Base-by-base conservation (phyloP, 2,329 filamentous ascomycete genomes). In the Fusarium sp. region DNA sequence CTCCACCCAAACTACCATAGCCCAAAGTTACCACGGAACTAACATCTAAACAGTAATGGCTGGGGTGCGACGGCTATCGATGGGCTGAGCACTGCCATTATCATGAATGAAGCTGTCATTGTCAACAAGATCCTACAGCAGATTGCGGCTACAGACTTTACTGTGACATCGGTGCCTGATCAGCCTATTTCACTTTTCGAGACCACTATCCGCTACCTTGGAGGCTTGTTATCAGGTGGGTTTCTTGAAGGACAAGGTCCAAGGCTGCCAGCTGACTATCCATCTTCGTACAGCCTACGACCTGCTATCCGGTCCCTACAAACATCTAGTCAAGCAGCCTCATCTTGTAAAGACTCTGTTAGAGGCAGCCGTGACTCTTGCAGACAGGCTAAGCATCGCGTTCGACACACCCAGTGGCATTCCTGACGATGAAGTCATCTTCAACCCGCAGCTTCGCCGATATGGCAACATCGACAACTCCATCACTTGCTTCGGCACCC, bases 41-140 rank as follows among this genome's bases (percentile, higher is more conserved):
- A 13, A 65, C 44, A 53, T 23, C 36, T 34, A 48, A 2, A 6
- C n/a, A 73, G 70, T 4, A 73, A 73, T 43, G 70, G 70, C 4
- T 73, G 70, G 70, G 70, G 70, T 2, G 70, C 70, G 4, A 73
- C 70, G 1, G 70, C 70, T 1, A 67, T 73, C 1, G 70, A 73
- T 51, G 70, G 61, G 1, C 10, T 73, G 16, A 73, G 70, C 36
- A 73, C 70, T 0, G 70, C 70, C 4, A 73, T 73, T 5, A 43
- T 73, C 2, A 73, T 73, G 70, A 56, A 68, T 7, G 64, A 73
- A 7, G 27, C 7, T 4, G 52, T 47, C 8, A 66, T 64, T 7
- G 70, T 73, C n/a, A 27, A 62, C 13, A 73, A 69, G 18, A 73
- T 73, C 9, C 28, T 73, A 0, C 34, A 46, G 9, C 70, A 73